These are phyloP conservation scores for Elsinoe ampelina DNA, from an alignment of 2,329 filamentous ascomycete genomes.

Conservation along the genomic window DNA sequence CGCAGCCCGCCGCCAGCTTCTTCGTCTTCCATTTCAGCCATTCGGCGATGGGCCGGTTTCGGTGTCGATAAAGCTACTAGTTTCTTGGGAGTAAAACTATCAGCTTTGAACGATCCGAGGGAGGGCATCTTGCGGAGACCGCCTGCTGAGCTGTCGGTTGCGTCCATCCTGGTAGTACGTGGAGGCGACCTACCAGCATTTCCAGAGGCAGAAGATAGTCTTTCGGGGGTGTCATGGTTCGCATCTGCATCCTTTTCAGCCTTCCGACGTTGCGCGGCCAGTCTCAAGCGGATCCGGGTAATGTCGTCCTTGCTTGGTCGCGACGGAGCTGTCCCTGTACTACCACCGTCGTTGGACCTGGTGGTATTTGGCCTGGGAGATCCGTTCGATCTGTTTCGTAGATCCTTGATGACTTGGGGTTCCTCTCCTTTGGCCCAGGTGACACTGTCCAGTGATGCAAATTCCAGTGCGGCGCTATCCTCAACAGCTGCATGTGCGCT, in stretches of 20 bases:
- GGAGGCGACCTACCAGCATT: too few species aligned
- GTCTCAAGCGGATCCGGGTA: not conserved
- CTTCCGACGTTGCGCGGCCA: conserved; percentile 1
- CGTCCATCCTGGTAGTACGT: too few species aligned
- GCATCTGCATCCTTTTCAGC: not conserved
- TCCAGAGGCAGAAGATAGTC: too few species aligned
- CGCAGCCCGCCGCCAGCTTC: conserved; percentile 19
- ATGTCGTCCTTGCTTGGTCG: not conserved
- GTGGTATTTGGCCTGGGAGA: not conserved
- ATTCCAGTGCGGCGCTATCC: conserved; percentile 39
- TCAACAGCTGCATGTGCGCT: conserved; percentile 48
- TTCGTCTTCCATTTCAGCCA: not conserved
- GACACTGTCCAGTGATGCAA: conserved; percentile 43
- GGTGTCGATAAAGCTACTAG: too few species aligned
- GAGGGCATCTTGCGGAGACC: not conserved
- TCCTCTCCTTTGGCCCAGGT: conserved; percentile 44
- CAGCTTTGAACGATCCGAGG: too few species aligned
- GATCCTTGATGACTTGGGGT: conserved; percentile 34
- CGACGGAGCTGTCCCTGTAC: not conserved
- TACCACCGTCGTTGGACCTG: not conserved
- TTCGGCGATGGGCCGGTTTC: not conserved
- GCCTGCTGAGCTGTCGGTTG: not conserved
- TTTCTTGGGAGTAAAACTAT: too few species aligned
- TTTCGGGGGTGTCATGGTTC: too few species aligned
- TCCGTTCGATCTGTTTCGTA: not conserved